phyloP scores from a whole-genome alignment of 2,329 filamentous ascomycete species.

The Diaporthe helianthi region DNA sequence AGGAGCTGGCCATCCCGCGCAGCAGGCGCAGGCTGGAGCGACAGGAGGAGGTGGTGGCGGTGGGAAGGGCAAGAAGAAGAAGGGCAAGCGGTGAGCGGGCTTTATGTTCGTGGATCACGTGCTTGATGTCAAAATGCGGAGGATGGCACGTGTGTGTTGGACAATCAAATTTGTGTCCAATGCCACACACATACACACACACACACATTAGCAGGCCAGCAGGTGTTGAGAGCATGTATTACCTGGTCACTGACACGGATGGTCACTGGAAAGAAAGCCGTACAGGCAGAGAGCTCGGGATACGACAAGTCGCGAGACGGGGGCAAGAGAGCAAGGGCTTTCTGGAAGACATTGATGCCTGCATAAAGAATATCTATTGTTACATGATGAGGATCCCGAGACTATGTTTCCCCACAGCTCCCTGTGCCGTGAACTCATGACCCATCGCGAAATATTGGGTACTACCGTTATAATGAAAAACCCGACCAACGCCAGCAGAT shows the following conservation, averaged over 20 bases:
- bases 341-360: slow-evolving; percentile 31
- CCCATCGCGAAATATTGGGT: slow-evolving; percentile 34
- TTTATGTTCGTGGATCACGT: neutral
- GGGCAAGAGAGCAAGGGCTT: neutral
- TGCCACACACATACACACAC: neutral
- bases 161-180: neutral
- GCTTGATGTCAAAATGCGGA: neutral
- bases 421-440: slow-evolving; percentile 32
- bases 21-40: slow-evolving; percentile 40
- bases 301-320: neutral
- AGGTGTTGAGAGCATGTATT: neutral
- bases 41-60: slow-evolving; percentile 53
- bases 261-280: neutral
- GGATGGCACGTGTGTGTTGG: neutral
- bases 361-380: slow-evolving; percentile 31
- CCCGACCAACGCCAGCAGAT: slow-evolving; percentile 33
- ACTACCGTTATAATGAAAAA: slow-evolving; percentile 29
- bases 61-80: slow-evolving; percentile 72
- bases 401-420: slow-evolving; percentile 19
- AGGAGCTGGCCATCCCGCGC: slow-evolving; percentile 33
- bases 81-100: slow-evolving; percentile 67
- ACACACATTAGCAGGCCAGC: too few species aligned
- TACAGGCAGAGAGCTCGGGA: neutral
- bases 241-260: too few species aligned
- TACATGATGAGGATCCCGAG: slow-evolving; percentile 29